phyloP scores from a whole-genome alignment of 176 grass and related monocot genomes.

The Oryza officinalis region DNA sequence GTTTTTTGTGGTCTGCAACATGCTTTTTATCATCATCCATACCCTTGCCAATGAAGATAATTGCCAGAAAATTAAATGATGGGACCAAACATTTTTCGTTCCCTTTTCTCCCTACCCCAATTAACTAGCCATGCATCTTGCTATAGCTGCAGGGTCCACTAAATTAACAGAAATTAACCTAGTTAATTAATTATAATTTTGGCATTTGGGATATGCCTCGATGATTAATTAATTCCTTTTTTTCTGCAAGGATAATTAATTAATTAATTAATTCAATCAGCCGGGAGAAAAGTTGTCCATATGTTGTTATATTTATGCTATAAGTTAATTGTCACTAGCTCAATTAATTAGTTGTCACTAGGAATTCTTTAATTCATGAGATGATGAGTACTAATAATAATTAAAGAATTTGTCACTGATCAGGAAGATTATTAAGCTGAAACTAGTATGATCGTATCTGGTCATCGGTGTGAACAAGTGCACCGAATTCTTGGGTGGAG shows the following conservation, averaged over 20 bases:
- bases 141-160: neutral
- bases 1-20: constrained; percentile 16
- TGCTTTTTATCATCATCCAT: neutral
- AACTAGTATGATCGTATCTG: neutral
- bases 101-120: neutral
- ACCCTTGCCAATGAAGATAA: neutral
- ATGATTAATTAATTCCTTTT: too few species aligned
- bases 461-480: neutral
- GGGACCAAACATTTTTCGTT: neutral
- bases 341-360: neutral
- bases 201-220: neutral
- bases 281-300: neutral
- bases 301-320: neutral
- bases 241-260: too few species aligned
- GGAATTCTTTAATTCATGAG: neutral
- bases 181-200: neutral
- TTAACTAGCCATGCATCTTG: neutral
- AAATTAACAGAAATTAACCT: neutral
- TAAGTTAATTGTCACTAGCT: too few species aligned
- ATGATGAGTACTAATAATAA: neutral
- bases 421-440: neutral
- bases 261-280: neutral
- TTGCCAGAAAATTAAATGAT: neutral
- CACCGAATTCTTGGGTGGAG: neutral
- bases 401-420: neutral